These are phyloP conservation scores for Botrytis elliptica DNA, from an alignment of 2,329 filamentous ascomycete species.

Conservation along the genomic window DNA sequence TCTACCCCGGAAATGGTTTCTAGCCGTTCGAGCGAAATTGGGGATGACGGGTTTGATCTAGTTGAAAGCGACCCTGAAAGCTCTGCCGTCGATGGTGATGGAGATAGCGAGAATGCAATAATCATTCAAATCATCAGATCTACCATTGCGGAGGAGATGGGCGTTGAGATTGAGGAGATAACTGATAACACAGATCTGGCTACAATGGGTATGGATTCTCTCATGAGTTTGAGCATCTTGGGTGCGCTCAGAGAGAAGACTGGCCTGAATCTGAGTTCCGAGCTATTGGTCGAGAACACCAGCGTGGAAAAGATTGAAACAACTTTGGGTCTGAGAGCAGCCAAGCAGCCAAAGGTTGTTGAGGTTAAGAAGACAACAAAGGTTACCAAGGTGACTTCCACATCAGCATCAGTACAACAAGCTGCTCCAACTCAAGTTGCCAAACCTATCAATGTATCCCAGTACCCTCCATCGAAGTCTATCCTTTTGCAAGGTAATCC, in stretches of 20 bases:
- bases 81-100: neutral
- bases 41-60: slow-evolving; percentile 12
- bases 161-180: slow-evolving; percentile 21
- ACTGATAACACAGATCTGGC: slow-evolving; percentile 21
- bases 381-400: neutral
- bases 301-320: slow-evolving; percentile 30
- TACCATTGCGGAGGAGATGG: slow-evolving; percentile 27
- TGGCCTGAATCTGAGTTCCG: slow-evolving; percentile 44
- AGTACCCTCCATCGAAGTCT: slow-evolving; percentile 33
- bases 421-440: slow-evolving; percentile 7
- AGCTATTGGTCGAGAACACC: slow-evolving; percentile 31
- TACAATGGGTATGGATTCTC: slow-evolving; percentile 23
- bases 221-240: slow-evolving; percentile 21
- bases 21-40: neutral
- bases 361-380: slow-evolving; percentile 13
- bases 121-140: slow-evolving; percentile 21
- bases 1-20: slow-evolving; percentile 18
- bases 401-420: neutral
- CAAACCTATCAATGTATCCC: slow-evolving; percentile 9
- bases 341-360: slow-evolving; percentile 19
- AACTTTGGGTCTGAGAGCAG: slow-evolving; percentile 25
- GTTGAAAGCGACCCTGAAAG: slow-evolving; percentile 6
- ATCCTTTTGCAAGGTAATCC: slow-evolving; percentile 48
- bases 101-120: slow-evolving; percentile 3
- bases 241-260: slow-evolving; percentile 19